Conservation (phyloP, 2,329 filamentous ascomycete genomes). For the Cladosporium sp. region DNA sequence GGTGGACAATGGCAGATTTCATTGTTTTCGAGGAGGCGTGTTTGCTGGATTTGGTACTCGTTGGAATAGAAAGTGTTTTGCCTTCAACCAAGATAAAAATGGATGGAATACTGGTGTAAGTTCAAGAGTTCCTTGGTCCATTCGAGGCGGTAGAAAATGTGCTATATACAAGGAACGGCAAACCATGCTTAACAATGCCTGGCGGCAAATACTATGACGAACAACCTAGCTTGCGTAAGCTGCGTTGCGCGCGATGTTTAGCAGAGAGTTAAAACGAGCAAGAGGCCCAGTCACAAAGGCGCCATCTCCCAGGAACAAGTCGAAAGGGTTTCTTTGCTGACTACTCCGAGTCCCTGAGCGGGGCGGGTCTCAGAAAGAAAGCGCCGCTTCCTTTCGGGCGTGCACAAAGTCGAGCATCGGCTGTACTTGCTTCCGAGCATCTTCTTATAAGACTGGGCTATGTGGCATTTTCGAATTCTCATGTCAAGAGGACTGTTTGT, state of each 20-base stretch:
- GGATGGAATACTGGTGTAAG: not conserved
- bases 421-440: not conserved
- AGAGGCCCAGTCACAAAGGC: not conserved
- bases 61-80: not conserved
- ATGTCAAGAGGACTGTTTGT: no score
- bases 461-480: not conserved
- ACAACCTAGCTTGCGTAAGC: not conserved
- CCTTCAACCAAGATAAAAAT: no score
- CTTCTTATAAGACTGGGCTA: not conserved
- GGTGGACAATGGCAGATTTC: constrained; percentile 33
- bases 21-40: constrained; percentile 10
- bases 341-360: not conserved
- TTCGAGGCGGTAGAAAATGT: no score
- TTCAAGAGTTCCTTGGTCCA: no score
- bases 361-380: not conserved
- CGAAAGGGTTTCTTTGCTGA: not conserved
- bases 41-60: no score
- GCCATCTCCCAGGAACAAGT: not conserved
- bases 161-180: not conserved
- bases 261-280: not conserved
- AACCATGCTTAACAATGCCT: no score
- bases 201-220: no score
- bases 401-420: not conserved
- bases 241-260: no score
- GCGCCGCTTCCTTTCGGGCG: not conserved